A percentile compares a stretch with the other conserved stretches of the same genome.
Conservation (phyloP, 2,329 filamentous ascomycete genomes). For the Ophiognomonia clavigignenti-juglandacearum region DNA sequence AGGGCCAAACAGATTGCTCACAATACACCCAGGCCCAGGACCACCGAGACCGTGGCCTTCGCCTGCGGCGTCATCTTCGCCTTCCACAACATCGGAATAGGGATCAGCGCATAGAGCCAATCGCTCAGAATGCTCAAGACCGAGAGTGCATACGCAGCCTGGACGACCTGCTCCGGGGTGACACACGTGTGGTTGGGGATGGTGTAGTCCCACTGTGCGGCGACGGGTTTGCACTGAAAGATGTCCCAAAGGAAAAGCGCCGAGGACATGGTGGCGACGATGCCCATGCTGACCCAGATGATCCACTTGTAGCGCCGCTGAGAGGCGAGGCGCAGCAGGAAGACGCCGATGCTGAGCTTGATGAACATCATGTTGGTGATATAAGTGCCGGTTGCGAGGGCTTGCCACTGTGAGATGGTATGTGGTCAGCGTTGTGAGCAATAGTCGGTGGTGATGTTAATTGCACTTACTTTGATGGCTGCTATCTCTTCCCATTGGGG, state of each 20-base stretch:
- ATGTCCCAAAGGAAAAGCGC: slow-evolving; percentile 48
- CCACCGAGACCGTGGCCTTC: slow-evolving; percentile 45
- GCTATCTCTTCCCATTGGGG: slow-evolving; percentile 33
- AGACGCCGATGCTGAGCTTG: slow-evolving; percentile 51
- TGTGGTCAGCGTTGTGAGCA: not conserved
- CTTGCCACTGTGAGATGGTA: slow-evolving; percentile 39
- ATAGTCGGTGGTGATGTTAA: not conserved
- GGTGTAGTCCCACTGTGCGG: slow-evolving; percentile 49
- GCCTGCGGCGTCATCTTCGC: slow-evolving; percentile 49
- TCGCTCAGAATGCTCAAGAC: slow-evolving; percentile 49
- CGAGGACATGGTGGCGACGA: slow-evolving; percentile 42
- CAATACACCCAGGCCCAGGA: slow-evolving; percentile 48
- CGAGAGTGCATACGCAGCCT: slow-evolving; percentile 46
- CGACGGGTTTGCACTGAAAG: slow-evolving; percentile 45
- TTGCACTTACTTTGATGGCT: slow-evolving; percentile 38
- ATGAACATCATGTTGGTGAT: slow-evolving; percentile 51
- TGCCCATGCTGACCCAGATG: slow-evolving; percentile 38
- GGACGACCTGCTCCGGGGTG: slow-evolving; percentile 36
- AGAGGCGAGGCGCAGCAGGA: slow-evolving; percentile 43
- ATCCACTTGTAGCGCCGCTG: slow-evolving; percentile 43
- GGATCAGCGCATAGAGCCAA: slow-evolving; percentile 49
- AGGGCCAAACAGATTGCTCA: slow-evolving; percentile 22
- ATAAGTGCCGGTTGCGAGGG: slow-evolving; percentile 45
- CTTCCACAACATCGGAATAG: slow-evolving; percentile 50
- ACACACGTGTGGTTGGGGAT: slow-evolving; percentile 39